Evolutionary conservation across 2,329 filamentous ascomycete genomes (phyloP), one percentile per base, ranked within the genome.

Genomic region (Thermothelomyces thermophilus): DNA sequence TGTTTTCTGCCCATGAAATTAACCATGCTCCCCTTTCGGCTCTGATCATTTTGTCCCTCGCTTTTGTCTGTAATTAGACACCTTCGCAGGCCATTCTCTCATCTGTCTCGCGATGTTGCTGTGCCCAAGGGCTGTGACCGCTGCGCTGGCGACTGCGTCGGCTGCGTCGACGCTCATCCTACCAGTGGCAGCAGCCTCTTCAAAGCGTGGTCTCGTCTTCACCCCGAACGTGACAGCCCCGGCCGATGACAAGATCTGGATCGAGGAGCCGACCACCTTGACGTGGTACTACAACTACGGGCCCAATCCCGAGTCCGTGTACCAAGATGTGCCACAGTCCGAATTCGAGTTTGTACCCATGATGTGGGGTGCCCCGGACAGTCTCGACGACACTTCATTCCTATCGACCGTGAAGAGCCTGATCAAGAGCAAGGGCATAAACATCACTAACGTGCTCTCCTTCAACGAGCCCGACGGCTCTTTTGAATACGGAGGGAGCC

Each of bases 211-310:
- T 24, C 82, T 93, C 46, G 77, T 82, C 61, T 86, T 83, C 66
- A 77, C 86, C 16, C 75, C 79, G 6, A 77, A 80, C 52, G 55
- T 68, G 5, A 63, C 76, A 1, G 69, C 74, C 50, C 73, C 79
- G 0, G 52, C 70, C 14, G 87, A 91, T 67, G 80, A 88, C 68
- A 64, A 73, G 41, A 72, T 85, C 59, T 90, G 86, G 84, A 69
- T 73, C 10, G 64, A 71, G 37, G 46, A 70, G 5, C 73, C 71
- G 33, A 79, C 76, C 16, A 77, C 81, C 36, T 68, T 91, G 48
- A 84, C 81, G 3, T 93, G 87, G 87, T 93, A 93, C 73, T 93
- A 91, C 75, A 91, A 90, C 71, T 93, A 90, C 66, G 67, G 69
- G 22, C 62, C 72, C 17, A 63, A 66, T 3, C 85, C 86, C 1